A percentile compares a stretch with the other conserved stretches of the same genome.
phyloP scores from a whole-genome alignment of 306 rosid species.

The Fragaria nilgerrensis region DNA sequence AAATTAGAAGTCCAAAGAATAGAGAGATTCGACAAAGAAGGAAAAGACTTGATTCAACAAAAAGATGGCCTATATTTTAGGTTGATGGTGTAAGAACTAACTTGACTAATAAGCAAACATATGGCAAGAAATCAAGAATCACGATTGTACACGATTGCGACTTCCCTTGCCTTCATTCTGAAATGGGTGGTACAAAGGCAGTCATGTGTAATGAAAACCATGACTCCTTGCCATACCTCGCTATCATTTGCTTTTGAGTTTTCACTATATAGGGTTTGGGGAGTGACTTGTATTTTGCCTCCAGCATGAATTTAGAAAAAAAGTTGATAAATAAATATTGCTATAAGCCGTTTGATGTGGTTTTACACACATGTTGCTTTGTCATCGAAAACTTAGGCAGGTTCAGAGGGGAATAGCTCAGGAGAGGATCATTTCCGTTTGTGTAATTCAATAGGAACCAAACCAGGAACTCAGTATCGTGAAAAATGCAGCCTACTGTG shows the following conservation, averaged over 20 bases:
- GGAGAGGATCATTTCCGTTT: too few species aligned
- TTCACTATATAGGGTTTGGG: neutral
- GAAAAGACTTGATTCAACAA: neutral
- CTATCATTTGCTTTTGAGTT: neutral
- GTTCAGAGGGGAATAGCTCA: too few species aligned
- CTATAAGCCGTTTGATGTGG: too few species aligned
- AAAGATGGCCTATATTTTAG: neutral
- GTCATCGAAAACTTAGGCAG: too few species aligned
- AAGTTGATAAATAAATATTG: too few species aligned
- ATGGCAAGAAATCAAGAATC: too few species aligned
- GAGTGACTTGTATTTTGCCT: too few species aligned
- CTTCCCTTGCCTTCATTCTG: neutral
- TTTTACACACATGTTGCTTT: too few species aligned
- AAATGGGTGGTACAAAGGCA: neutral
- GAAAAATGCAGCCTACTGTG: constrained; percentile 24
- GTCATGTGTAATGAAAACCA: neutral
- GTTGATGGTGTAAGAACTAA: neutral
- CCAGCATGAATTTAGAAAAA: too few species aligned
- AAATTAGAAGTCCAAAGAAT: neutral
- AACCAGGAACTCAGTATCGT: neutral
- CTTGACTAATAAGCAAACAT: neutral
- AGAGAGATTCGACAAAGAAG: neutral
- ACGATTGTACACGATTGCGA: too few species aligned
- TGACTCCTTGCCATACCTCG: neutral
- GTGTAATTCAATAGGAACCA: neutral